Percentiles rank a stretch among this genome's conserved stretches.
phyloP scores from a whole-genome alignment of 805 yeast species.

The Zygotorulaspora sp. region DNA sequence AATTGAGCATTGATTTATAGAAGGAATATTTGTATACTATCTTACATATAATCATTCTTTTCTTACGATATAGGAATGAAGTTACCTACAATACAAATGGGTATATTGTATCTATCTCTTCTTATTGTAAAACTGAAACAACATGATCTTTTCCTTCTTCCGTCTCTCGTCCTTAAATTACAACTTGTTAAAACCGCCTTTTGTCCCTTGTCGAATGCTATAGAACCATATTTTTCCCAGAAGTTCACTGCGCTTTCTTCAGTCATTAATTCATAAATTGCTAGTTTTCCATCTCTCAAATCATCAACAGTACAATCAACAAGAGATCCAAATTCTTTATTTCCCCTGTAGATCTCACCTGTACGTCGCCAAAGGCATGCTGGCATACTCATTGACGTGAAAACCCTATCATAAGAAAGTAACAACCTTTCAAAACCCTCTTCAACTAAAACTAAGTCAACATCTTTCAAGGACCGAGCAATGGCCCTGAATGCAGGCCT shows the following conservation, averaged over 20 bases:
- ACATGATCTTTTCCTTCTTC: slow-evolving; percentile 73
- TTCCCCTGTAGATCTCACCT: slow-evolving; percentile 92
- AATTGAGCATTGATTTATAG: neutral
- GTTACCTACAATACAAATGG: slow-evolving; percentile 93
- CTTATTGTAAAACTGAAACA: slow-evolving; percentile 93
- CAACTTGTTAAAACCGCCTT: slow-evolving; percentile 93
- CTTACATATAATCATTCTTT: neutral
- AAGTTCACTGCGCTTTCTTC: slow-evolving; percentile 95
- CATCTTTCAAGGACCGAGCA: slow-evolving; percentile 83
- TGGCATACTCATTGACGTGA: slow-evolving; percentile 96
- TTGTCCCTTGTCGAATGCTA: slow-evolving; percentile 93
- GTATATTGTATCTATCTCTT: slow-evolving; percentile 89
- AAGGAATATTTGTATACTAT: neutral
- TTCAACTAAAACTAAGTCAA: slow-evolving; percentile 86
- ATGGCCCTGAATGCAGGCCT: slow-evolving; percentile 92
- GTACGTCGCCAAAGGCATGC: slow-evolving; percentile 97
- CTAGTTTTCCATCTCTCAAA: slow-evolving; percentile 83
- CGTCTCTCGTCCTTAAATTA: slow-evolving; percentile 76
- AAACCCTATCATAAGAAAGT: slow-evolving; percentile 88
- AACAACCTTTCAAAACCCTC: slow-evolving; percentile 93
- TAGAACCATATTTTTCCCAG: slow-evolving; percentile 96
- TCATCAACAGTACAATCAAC: slow-evolving; percentile 90
- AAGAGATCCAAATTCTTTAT: slow-evolving; percentile 90
- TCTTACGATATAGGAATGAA: slow-evolving; percentile 65
- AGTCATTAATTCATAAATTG: slow-evolving; percentile 89